Base-by-base conservation (phyloP, 2,329 filamentous ascomycete species). In the Hypoxylon sp. region DNA sequence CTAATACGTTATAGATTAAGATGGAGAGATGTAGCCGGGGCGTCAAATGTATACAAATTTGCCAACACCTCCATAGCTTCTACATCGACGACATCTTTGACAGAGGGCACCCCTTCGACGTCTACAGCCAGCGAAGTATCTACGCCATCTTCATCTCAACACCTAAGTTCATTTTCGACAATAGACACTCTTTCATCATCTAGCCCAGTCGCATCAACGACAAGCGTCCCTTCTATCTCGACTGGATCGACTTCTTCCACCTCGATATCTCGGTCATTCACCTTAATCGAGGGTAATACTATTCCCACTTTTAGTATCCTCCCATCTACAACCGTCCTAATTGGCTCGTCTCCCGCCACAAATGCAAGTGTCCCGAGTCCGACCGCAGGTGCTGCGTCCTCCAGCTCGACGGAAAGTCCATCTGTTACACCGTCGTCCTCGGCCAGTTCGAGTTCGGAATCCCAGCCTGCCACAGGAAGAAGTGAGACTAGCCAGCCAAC, bases 1-100 rank as follows among this genome's bases (percentile, higher is more conserved):
- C 73, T 76, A 64, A 77, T 67, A 66, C 39, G 5, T 30, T 50
- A 34, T 41, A 75, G 73, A 65, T 46, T 68, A 58, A 69, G 70
- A 68, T 70, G 66, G 52, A 60, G 70, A 61, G 68, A 68, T 25
- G 43, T 53, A 19, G 46, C n/a, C 25, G 68, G 55, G 46, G 48
- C 65, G 25, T 66, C 70, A 39, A 69, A 55, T 51, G 30, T 71
- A 43, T 65, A 70, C 56, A 70, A 60, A 32, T 73, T 70, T 19
- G 64, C 63, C 37, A 73, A 74, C 59, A 71, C 46, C 14, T 64
- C 56, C 55, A 61, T 63, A 61, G 51, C 55, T 25, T n/a, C 58
- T 12, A 59, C 60, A 5, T 59, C 61, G 9, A 30, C 58, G 9
- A 51, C 52, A 30, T 47, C 63, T 8, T 57, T 52, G 12, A 25